Conservation (phyloP, 768 basidiomycete genomes). For the Phanerochaete sordida region DNA sequence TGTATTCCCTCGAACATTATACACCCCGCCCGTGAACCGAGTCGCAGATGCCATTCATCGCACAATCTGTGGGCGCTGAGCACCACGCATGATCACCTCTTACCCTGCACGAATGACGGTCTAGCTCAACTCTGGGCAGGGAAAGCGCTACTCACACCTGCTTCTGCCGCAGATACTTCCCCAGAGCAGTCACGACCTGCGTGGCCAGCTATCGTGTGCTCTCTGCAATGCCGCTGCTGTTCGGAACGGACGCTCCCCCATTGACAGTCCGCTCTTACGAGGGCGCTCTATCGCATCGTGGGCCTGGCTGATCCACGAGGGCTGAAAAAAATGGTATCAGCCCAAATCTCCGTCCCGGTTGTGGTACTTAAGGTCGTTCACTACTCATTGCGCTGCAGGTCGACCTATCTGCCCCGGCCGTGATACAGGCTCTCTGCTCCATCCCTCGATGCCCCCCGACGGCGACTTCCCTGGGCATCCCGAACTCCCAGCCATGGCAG, state of each 20-base stretch:
- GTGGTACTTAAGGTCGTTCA: constrained; percentile 1
- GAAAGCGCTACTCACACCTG: background rate
- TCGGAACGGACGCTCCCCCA: background rate
- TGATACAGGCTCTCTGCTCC: background rate
- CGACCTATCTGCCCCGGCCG: background rate
- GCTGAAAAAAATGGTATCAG: constrained; percentile 7
- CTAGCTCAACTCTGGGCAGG: background rate
- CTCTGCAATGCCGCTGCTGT: background rate
- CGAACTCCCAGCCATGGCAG: background rate
- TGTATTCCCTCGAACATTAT: constrained; percentile 8
- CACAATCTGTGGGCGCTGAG: constrained; percentile 5
- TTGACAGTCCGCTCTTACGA: constrained; percentile 1
- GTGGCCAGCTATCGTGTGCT: background rate
- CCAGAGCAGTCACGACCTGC: background rate
- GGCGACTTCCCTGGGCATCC: constrained; percentile 8
- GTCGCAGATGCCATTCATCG: constrained; percentile 7
- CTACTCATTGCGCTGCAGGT: background rate
- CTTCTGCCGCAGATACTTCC: constrained; percentile 5
- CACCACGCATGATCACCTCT: constrained; percentile 9
- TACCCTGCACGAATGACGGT: background rate
- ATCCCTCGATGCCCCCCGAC: constrained; percentile 10
- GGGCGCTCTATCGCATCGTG: constrained; percentile 7
- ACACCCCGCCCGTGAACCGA: constrained; percentile 8
- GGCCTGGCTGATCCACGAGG: constrained; percentile 3
- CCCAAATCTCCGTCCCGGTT: constrained; percentile 10